Evolutionary conservation across 1,284 basidiomycete genomes (phyloP), one percentile per base, ranked within the genome.

Genomic region (Rhizoctonia solani): DNA sequence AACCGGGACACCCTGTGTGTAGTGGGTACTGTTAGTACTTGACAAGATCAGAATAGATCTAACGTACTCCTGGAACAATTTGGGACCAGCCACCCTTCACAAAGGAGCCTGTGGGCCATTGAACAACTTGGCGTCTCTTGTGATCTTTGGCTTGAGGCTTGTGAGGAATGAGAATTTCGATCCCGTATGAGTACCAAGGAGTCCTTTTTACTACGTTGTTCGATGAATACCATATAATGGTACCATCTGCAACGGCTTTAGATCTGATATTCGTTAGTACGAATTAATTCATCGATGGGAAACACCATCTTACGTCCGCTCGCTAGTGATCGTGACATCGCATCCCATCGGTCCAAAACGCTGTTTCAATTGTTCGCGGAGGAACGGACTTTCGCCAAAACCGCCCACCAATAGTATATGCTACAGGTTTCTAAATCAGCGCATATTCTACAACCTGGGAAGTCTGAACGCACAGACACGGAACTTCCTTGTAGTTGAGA

Each of bases 321-420:
- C 68, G n/a, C 54, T 46, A n/a, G 54, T 54, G 13, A 30, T 41
- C 8, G 37, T 29, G 11, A 69, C 19, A 16, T 66, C 14, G 29
- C 41, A 23, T 25, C 30, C 42, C 9, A 8, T 19, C 4, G 59
- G 16, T 21, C 30, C 27, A 44, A 58, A 46, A 1, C 34, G 44
- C 14, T 19, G 42, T 1, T 27, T 50, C 9, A 69, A 34, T 19
- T 55, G n/a, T n/a, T 66, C 46, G 1, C 37, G 61, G 1, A 69
- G 23, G 30, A 58, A 52, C 9, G 29, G 39, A 25, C 53, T 66
- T 19, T 69, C 63, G 1, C 68, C 68, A 53, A 66, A 69, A 2
- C 63, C 54, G n/a, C 68, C 68, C 19, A 69, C 54, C n/a, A 66
- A 25, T n/a, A 66, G 27, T 19, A 67, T 59, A 23, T 66, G 42